Evolutionary conservation across 495 filamentous ascomycete species (phyloP).

Genomic region (Neurospora intermedia): DNA sequence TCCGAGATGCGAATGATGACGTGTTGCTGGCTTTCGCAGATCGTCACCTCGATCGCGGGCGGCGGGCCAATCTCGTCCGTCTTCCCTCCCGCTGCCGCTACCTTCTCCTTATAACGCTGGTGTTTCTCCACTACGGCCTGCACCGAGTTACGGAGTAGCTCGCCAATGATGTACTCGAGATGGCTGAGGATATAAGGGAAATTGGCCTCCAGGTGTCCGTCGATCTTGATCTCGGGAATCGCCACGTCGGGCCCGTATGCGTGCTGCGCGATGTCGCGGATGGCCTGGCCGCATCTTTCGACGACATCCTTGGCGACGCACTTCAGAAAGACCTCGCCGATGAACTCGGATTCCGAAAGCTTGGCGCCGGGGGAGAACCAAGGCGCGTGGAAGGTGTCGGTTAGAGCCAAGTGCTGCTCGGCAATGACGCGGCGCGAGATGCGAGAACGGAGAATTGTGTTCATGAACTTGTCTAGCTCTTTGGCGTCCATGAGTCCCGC

Average conservation of each 20-base stretch:
- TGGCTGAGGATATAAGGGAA: constrained; percentile 96
- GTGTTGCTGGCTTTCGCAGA: constrained; percentile 91
- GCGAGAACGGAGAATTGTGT: constrained; percentile 76
- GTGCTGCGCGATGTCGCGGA: constrained; percentile 55
- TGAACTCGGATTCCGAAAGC: constrained; percentile 67
- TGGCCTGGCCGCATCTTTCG: constrained; percentile 63
- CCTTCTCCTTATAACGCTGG: constrained; percentile 10
- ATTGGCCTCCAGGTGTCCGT: constrained; percentile 76
- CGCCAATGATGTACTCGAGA: constrained; percentile 92
- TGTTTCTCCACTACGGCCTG: constrained; percentile 76
- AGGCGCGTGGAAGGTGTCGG: constrained; percentile 85
- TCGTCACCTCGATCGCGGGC: constrained; percentile 82
- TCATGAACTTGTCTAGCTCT: constrained; percentile 90
- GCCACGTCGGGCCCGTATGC: constrained; percentile 56
- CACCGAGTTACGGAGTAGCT: constrained; percentile 89
- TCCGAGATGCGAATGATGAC: constrained; percentile 95
- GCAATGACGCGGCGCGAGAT: constrained; percentile 95
- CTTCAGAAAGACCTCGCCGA: constrained; percentile 90
- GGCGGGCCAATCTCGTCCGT: constrained; percentile 31
- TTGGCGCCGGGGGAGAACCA: constrained; percentile 84
- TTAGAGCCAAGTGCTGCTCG: constrained; percentile 94
- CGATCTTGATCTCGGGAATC: constrained; percentile 73
- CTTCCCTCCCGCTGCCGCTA: neutral
- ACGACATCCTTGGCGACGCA: constrained; percentile 89
- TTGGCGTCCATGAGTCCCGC: constrained; percentile 64